These are phyloP conservation scores for Aspergillus spinulosporus DNA, from an alignment of 2,329 filamentous ascomycete species.

Conservation along the genomic window DNA sequence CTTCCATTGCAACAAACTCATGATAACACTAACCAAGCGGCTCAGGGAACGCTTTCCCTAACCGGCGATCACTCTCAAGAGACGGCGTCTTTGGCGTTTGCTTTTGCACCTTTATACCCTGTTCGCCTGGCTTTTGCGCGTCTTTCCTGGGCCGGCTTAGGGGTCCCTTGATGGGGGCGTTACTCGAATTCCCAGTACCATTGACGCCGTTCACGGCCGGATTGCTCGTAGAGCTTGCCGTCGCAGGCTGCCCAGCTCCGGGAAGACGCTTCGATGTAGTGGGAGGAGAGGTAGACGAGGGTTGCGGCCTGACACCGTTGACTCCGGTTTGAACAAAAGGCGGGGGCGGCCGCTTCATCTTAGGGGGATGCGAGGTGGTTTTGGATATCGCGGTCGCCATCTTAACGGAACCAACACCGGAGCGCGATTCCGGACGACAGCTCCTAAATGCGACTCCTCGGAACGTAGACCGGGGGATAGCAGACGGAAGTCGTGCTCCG, in stretches of 20 bases:
- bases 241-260: conserved; percentile 54
- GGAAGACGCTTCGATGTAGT: conserved; percentile 58
- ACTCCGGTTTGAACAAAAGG: conserved; percentile 62
- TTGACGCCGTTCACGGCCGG: conserved; percentile 49
- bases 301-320: conserved; percentile 60
- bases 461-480: conserved; percentile 27
- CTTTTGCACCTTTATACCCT: conserved; percentile 35
- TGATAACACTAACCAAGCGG: conserved; percentile 44
- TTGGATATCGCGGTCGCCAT: conserved; percentile 50
- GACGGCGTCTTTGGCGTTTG: conserved; percentile 33
- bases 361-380: conserved; percentile 49
- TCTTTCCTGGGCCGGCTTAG: conserved; percentile 62
- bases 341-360: conserved; percentile 68
- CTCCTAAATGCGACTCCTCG: conserved; percentile 28
- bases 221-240: conserved; percentile 40
- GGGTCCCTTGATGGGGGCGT: conserved; percentile 28
- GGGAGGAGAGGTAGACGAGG: conserved; percentile 60
- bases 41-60: conserved; percentile 43
- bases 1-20: conserved; percentile 2
- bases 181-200: conserved; percentile 26
- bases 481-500: conserved; percentile 34
- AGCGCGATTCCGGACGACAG: conserved; percentile 20
- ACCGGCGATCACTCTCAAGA: conserved; percentile 36
- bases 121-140: conserved; percentile 43
- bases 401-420: conserved; percentile 25